These are phyloP conservation scores for Gillenia trifoliata DNA, from an alignment of 306 rosid species.

Conservation along the genomic window DNA sequence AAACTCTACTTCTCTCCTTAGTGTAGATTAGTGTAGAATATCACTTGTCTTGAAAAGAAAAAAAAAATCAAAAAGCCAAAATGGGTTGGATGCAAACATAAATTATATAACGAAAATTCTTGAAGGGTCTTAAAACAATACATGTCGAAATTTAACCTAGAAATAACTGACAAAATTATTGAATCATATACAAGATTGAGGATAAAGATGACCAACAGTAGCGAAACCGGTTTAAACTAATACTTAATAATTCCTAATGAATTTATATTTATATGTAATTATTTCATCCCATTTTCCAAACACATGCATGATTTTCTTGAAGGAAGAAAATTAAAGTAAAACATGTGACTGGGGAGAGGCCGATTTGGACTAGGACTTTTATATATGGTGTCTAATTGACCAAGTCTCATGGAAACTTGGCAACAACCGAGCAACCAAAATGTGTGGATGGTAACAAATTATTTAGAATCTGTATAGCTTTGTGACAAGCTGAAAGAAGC, in stretches of 20 bases:
- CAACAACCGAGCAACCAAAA: not conserved
- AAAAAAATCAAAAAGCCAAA: too few species aligned
- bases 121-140: too few species aligned
- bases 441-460: conserved; percentile 9
- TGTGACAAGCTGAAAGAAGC: not conserved
- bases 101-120: too few species aligned
- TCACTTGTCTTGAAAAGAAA: too few species aligned
- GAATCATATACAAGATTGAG: too few species aligned
- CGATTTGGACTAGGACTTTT: not conserved
- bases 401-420: conserved; percentile 5
- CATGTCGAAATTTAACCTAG: too few species aligned
- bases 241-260: not conserved
- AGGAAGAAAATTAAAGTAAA: not conserved
- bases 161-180: too few species aligned
- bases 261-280: not conserved
- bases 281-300: not conserved
- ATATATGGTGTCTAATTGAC: conserved; percentile 10
- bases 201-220: too few species aligned
- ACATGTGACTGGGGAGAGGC: not conserved
- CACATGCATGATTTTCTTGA: not conserved
- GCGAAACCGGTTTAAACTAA: too few species aligned
- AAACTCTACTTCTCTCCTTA: too few species aligned
- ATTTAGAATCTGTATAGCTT: not conserved
- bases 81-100: too few species aligned
- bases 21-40: too few species aligned